Base-by-base conservation (phyloP, 208 protist species). In the Angomonas ambiguus region DNA sequence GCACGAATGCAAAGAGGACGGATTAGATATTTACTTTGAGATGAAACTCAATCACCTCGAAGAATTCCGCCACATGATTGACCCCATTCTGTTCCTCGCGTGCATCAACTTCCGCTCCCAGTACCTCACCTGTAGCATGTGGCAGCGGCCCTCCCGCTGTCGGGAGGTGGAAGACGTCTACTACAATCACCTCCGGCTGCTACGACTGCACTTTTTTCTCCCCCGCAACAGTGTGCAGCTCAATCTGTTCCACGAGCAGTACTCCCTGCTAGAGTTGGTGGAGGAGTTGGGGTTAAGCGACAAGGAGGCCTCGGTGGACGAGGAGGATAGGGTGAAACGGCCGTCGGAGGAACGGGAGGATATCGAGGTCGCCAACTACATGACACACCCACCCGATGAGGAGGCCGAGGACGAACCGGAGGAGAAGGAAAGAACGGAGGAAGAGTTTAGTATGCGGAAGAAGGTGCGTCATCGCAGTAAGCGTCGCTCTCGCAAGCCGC, bases 31-130 rank as follows among this genome's bases (percentile, higher is more conserved):
- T 18, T 79, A 79, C 41, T 61, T 94, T 20, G 83, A 94, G 56
- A 48, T 94, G 6, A 73, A 83, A 32, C 76, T 94, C 30, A 76
- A 88, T 42, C 77, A 94, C 32, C 69, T 81, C 48, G 67, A 73
- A 18, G 67, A 79, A 32, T 75, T 84, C 62, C 34, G 49, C 34
- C 88, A 81, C 51, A 60, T 94, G 48, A 69, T 82, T 22, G 85
- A 94, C 56, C 72, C 80, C 6, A 80, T 89, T 20, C 62, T 92
- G 25, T 77, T 94, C 59, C 66, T 94, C 59, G 88, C 88, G 45
- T 80, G 76, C 58, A 83, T 94, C 60, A 77, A 79, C 42, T 94
- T 92, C 69, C 80, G 88, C 59, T 89, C 87, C 55, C 88, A 94
- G 72, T 94, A 88, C 78, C 11, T 92, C 42, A 91, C 80, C 24